phyloP scores from a whole-genome alignment of 106 monocot species.

The Posidonia australis region DNA sequence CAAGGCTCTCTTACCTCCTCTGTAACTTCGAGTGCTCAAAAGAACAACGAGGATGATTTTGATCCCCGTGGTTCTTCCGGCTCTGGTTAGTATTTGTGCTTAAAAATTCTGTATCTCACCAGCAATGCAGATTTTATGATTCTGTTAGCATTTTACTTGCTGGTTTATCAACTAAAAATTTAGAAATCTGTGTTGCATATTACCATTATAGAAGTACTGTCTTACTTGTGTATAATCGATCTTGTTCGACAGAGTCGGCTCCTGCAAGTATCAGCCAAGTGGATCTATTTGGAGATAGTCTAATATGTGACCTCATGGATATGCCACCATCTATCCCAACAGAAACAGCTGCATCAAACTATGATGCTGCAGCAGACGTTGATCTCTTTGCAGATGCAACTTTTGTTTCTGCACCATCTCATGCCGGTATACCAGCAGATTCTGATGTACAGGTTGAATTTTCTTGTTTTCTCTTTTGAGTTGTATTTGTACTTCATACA shows the following conservation, averaged over 20 bases:
- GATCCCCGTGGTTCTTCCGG: conserved; percentile 71
- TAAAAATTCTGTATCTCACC: background rate
- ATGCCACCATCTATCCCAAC: conserved; percentile 24
- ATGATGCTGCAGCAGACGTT: conserved; percentile 23
- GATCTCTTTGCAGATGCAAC: conserved; percentile 79
- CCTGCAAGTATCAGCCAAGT: conserved; percentile 31
- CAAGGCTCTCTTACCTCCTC: conserved; percentile 1
- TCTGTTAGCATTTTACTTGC: background rate
- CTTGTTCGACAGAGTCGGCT: conserved; percentile 22
- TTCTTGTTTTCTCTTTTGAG: background rate
- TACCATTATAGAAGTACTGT: no score
- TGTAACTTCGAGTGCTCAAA: conserved; percentile 19
- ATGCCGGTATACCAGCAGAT: conserved; percentile 16
- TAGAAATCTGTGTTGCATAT: no score
- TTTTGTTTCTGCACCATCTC: conserved; percentile 51
- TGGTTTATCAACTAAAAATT: no score
- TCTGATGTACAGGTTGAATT: conserved; percentile 40
- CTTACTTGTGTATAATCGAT: background rate
- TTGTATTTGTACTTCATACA: no score
- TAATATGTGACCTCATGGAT: conserved; percentile 65
- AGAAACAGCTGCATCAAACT: conserved; percentile 10
- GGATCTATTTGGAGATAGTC: conserved; percentile 62
- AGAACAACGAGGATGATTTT: conserved; percentile 59
- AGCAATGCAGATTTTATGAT: background rate
- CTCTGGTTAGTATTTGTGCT: conserved; percentile 29